Percentiles rank a stretch among this genome's conserved stretches.
phyloP scores from a whole-genome alignment of 805 yeast species.

The Pichia membranifaciens region DNA sequence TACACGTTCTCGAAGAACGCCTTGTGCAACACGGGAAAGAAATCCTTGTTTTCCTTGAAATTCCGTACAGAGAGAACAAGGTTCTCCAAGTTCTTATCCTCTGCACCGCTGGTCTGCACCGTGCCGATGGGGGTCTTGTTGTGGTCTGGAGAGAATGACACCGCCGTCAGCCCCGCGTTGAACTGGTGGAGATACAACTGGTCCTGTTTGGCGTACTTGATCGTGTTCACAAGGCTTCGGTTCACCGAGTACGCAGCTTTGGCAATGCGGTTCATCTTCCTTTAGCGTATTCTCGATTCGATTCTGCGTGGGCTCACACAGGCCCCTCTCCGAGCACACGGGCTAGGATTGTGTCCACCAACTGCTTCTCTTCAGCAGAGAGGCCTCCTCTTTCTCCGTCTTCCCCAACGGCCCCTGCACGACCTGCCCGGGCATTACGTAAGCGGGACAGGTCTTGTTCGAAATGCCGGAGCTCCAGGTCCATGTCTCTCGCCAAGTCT shows the following conservation, averaged over 20 bases:
- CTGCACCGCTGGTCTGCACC: conserved; percentile 1
- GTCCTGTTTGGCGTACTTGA: conserved; percentile 22
- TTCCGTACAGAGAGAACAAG: conserved; percentile 17
- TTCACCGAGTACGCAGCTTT: conserved; percentile 13
- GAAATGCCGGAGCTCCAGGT: background rate
- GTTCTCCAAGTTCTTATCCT: background rate
- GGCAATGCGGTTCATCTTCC: conserved; percentile 3
- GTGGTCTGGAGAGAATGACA: conserved; percentile 30
- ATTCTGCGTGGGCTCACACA: too few relatives aligned
- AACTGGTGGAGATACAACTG: conserved; percentile 26
- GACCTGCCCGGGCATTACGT: conserved; percentile 4
- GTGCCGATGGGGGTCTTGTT: conserved; percentile 22
- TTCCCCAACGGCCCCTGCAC: background rate
- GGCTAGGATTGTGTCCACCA: background rate
- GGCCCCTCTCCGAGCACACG: background rate
- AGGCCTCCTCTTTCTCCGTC: background rate
- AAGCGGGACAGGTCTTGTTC: background rate
- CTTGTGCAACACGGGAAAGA: conserved; percentile 21
- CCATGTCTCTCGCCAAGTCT: background rate
- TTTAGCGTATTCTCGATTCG: background rate
- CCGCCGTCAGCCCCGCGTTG: conserved; percentile 12
- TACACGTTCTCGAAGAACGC: conserved; percentile 24
- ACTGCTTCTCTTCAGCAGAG: background rate
- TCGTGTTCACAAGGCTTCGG: conserved; percentile 19
- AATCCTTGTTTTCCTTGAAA: conserved; percentile 26